Evolutionary conservation across 805 yeast genomes (phyloP), one percentile per base, ranked within the genome.

Genomic region (Sungouiella blattae): DNA sequence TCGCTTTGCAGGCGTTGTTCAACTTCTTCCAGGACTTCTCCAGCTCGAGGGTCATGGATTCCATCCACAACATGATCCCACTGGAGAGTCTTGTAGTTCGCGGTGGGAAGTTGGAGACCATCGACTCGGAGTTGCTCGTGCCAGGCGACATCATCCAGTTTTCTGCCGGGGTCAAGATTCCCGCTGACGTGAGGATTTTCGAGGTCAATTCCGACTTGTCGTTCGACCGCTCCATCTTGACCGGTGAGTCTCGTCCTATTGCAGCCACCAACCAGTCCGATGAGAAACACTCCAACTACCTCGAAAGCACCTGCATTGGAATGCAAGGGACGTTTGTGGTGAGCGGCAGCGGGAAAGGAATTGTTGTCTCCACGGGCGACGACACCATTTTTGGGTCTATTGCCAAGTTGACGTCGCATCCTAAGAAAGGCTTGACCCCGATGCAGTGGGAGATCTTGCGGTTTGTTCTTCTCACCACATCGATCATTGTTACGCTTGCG

Each of bases 11-110:
- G 49, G 75, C 73, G 2, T 35, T 41, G 5, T 67, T 71, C 51
- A 68, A 69, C 47, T 69, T 67, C 35, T 58, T 60, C 48, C 77
- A 73, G 43, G 78, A 73, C 43, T 71, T 53, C 49, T 67, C 74
- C 4, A 60, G 72, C 26, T 63, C 73, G 5, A 59, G 62, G 32
- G 74, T 71, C 30, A 69, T 73, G 76, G 64, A 62, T 23, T 69
- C 77, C 3, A 72, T 73, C 36, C 58, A 58, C 40, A 49, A 51
- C 32, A 55, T 73, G 67, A 50, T 73, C 12, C 75, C 77, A 8
- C 40, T 50, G 12, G 63, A 58, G n/a, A 53, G 57, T 11, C 43
- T 39, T n/a, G 64, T 64, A 4, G 33, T 64, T 4, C 56, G 77
- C 41, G 54, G 59, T 37, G 71, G 71, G 13, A 37, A 47, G 5